Conservation (phyloP, 441 rosid species). For the Adansonia gregorii region DNA sequence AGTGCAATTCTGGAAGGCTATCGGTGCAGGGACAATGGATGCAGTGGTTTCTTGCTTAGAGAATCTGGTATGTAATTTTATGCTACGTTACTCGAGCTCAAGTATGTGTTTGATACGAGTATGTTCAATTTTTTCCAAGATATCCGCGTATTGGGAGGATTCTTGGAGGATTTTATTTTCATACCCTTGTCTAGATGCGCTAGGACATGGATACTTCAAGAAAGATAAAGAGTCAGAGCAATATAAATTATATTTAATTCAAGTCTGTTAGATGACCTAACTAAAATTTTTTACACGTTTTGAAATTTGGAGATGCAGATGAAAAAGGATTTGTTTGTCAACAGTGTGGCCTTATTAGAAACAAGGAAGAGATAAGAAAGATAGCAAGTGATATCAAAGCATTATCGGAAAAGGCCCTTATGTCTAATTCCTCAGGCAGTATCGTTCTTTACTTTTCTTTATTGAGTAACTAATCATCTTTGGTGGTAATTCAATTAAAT, state of each 20-base stretch:
- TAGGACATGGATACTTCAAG: too few species aligned
- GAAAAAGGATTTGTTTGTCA: conserved; percentile 82
- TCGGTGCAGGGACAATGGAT: conserved; percentile 63
- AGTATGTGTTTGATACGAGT: too few species aligned
- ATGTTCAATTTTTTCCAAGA: too few species aligned
- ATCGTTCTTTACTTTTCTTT: conserved; percentile 40
- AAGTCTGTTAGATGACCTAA: conserved; percentile 21
- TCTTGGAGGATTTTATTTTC: too few species aligned
- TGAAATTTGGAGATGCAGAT: conserved; percentile 53
- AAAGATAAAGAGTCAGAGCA: too few species aligned
- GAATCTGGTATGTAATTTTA: conserved; percentile 58
- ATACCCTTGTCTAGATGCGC: too few species aligned
- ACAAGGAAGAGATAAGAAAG: conserved; percentile 67
- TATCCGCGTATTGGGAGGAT: too few species aligned
- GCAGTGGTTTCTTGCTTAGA: conserved; percentile 82
- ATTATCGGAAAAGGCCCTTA: conserved; percentile 46
- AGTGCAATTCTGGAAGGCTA: conserved; percentile 94
- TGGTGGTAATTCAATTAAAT: conserved; percentile 14
- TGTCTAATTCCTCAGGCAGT: conserved; percentile 50
- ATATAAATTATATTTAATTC: conserved; percentile 4
- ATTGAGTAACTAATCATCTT: conserved; percentile 4
- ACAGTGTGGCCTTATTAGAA: conserved; percentile 64
- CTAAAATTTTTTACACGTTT: background rate
- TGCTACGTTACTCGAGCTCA: too few species aligned
- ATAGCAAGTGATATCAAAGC: conserved; percentile 54